Evolutionary conservation across 441 rosid genomes (phyloP).

Genomic region (Euphorbia schlechtendalii): DNA sequence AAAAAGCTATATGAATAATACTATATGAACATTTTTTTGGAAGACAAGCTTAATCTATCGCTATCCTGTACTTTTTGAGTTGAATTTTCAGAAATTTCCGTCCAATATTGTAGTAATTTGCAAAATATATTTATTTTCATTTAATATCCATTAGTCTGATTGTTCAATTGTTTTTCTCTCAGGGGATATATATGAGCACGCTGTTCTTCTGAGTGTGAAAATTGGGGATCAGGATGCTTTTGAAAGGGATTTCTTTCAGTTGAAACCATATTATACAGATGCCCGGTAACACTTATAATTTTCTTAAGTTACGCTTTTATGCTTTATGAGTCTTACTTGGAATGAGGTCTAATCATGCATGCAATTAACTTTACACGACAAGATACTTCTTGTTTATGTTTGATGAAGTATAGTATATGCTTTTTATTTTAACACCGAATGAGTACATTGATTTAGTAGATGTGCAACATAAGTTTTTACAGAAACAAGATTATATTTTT

Average conservation of each 20-base stretch:
- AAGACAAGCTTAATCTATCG: not conserved
- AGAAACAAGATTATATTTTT: not conserved
- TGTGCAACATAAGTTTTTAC: not conserved
- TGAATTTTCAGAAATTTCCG: not conserved
- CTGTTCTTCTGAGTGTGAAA: slow-evolving; percentile 80
- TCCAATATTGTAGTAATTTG: not conserved
- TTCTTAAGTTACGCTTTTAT: not conserved
- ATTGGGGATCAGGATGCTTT: slow-evolving; percentile 91
- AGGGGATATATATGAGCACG: slow-evolving; percentile 94
- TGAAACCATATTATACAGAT: slow-evolving; percentile 91
- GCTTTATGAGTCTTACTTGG: not conserved
- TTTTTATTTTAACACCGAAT: not conserved
- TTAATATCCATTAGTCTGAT: not conserved
- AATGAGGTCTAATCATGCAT: not conserved
- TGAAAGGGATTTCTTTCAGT: slow-evolving; percentile 93
- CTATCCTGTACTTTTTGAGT: not conserved
- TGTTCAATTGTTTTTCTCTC: slow-evolving; percentile 5
- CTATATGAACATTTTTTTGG: not conserved
- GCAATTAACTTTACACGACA: not conserved
- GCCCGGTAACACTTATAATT: slow-evolving; percentile 43
- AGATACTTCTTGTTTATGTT: not conserved
- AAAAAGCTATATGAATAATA: not conserved
- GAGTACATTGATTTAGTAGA: not conserved
- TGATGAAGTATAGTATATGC: not conserved
- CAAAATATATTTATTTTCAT: not conserved